Conservation (phyloP, 139 green algal genomes). For the Klebsormidium nitens region DNA sequence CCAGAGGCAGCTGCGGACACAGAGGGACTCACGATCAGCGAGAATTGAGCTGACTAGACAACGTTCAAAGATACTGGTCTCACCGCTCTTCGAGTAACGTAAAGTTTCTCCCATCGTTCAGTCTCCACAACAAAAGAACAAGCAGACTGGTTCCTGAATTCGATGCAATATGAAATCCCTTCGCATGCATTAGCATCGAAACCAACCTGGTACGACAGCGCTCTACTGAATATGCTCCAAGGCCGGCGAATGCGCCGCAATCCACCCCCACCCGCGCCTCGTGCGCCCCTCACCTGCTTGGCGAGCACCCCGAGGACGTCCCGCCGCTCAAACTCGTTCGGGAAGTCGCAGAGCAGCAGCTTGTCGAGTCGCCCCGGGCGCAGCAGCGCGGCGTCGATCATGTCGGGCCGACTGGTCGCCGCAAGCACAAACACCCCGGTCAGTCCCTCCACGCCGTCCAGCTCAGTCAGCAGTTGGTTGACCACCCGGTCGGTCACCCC, state of each 20-base stretch:
- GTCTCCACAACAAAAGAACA: too few species aligned
- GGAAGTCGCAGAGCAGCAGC: conserved; percentile 44
- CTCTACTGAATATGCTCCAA: conserved; percentile 3
- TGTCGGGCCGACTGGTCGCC: conserved; percentile 63
- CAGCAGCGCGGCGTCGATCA: conserved; percentile 47
- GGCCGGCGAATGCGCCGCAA: too few species aligned
- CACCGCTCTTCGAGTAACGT: too few species aligned
- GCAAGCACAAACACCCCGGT: conserved; percentile 82
- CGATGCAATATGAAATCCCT: too few species aligned
- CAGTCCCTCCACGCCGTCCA: conserved; percentile 92
- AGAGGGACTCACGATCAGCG: neutral
- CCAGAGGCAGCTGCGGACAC: conserved; percentile 19
- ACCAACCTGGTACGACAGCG: neutral
- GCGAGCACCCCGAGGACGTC: conserved; percentile 37
- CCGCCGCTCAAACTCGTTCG: conserved; percentile 16
- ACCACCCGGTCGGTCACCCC: conserved; percentile 90
- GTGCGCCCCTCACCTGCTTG: conserved; percentile 1
- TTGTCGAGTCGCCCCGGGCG: conserved; percentile 41
- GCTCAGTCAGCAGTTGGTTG: conserved; percentile 95
- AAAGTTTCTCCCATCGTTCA: too few species aligned
- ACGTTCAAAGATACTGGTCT: too few species aligned
- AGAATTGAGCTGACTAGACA: too few species aligned
- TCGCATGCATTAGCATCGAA: too few species aligned
- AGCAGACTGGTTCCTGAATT: too few species aligned
- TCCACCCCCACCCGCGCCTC: too few species aligned